These are phyloP conservation scores for Rosa persica DNA, from an alignment of 306 rosid species.

Conservation along the genomic window DNA sequence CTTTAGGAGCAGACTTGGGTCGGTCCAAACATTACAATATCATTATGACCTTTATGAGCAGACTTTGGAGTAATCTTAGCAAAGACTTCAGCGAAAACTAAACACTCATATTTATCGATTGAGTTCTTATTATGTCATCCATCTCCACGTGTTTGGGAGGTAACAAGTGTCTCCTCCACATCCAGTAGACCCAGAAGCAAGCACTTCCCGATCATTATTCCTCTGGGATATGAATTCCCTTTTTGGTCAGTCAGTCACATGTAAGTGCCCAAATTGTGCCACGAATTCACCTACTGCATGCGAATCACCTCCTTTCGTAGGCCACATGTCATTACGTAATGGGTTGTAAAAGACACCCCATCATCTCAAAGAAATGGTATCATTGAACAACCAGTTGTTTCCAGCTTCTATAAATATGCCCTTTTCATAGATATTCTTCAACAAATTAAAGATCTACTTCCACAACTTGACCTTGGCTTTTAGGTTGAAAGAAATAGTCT, in stretches of 20 bases:
- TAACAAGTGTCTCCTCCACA: neutral
- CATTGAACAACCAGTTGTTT: neutral
- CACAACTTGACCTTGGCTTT: neutral
- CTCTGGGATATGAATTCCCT: neutral
- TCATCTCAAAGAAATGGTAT: neutral
- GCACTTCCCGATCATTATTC: neutral
- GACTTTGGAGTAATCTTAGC: neutral
- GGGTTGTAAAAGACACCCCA: neutral
- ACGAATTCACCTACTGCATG: slow-evolving; percentile 23
- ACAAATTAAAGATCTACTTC: neutral
- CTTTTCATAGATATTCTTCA: neutral
- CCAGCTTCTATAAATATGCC: neutral
- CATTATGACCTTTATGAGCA: neutral
- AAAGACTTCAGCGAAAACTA: neutral
- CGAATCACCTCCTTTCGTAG: neutral
- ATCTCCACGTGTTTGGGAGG: neutral
- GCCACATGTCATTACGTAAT: slow-evolving; percentile 15
- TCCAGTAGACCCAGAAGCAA: neutral
- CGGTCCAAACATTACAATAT: neutral
- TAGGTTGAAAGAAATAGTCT: neutral
- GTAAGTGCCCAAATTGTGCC: slow-evolving; percentile 16
- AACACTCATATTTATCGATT: neutral
- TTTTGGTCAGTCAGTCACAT: neutral
- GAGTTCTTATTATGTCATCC: neutral
- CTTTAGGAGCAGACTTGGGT: neutral